Evolutionary conservation across 2,329 filamentous ascomycete species (phyloP), one percentile per base, ranked within the genome.

Genomic region (Aspergillus brasiliensis): DNA sequence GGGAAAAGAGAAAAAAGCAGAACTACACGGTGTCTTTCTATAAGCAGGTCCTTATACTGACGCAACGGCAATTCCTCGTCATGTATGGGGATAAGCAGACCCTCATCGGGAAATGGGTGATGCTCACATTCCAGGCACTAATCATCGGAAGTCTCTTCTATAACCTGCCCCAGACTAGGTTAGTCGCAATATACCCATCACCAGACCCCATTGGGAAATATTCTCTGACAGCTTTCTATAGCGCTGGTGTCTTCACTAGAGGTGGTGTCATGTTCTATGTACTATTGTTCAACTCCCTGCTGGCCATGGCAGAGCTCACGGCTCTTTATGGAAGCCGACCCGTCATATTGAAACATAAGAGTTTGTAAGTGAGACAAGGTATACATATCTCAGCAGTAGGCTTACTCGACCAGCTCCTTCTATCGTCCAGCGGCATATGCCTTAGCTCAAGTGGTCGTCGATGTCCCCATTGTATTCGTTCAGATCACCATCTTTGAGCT

Each of bases 301-400:
- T 88, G 31, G 85, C 86, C 3, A 71, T 88, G 49, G 83, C 84
- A 5, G 86, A 89, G 67, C 78, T 87, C 42, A 86, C 86, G 0
- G 74, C 85, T 1, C 82, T 86, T 0, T 91, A 90, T 64, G 75
- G 81, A 51, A 83, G 82, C 21, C 83, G 87, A 47, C 87, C 87
- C 0, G 89, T 91, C 58, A 73, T 91, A 40, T 75, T 89, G 56
- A 90, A 90, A 71, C 88, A 91, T 73, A 89, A 89, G 69, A 86
- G 82, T 23, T 90, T 89, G 77, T 79, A 60, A 64, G 77, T 59
- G n/a, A 27, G 15, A 34, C 8, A 31, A 3, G 17, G 27, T 15
- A 5, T 3, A n/a, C 10, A 19, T 8, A 8, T n/a, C 4, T 2
- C 3, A 19, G 8, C 3, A 17, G 15, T n/a, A 40, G 19, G 28